A percentile compares a stretch with the other conserved stretches of the same genome.
Conservation (phyloP, 257 asterid species). For the Euphrasia confusa region DNA sequence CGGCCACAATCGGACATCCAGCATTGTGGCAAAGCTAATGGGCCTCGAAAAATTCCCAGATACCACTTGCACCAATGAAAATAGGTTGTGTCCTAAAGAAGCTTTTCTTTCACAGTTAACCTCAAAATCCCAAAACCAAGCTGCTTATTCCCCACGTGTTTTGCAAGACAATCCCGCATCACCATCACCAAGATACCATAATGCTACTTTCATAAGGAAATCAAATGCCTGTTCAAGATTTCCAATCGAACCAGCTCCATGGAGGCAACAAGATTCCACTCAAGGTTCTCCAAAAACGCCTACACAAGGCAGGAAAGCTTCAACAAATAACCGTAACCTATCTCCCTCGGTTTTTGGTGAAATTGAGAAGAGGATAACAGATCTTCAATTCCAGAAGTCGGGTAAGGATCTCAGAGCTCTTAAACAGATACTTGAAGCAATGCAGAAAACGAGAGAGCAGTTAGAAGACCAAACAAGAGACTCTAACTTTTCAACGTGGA, state of each 20-base stretch:
- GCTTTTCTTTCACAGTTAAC: conserved; percentile 30
- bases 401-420: conserved; percentile 93
- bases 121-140: conserved; percentile 32
- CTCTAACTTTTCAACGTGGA: conserved; percentile 28
- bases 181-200: conserved; percentile 36
- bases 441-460: conserved; percentile 68
- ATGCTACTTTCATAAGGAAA: conserved; percentile 32
- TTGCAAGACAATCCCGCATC: conserved; percentile 38
- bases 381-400: conserved; percentile 69
- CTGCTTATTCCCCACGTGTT: conserved; percentile 29
- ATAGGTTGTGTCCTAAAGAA: conserved; percentile 29
- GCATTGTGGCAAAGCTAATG: conserved; percentile 84
- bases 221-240: conserved; percentile 41
- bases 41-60: conserved; percentile 76
- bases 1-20: conserved; percentile 52
- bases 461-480: conserved; percentile 42
- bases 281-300: conserved; percentile 40
- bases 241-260: conserved; percentile 84
- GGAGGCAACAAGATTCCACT: conserved; percentile 56
- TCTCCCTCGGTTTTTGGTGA: conserved; percentile 73
- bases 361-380: conserved; percentile 76
- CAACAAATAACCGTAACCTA: conserved; percentile 29
- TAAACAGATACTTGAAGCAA: conserved; percentile 79
- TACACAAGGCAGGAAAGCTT: conserved; percentile 34
- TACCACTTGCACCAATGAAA: conserved; percentile 31